phyloP scores from a whole-genome alignment of 139 green algal genomes.

The Mychonastes homosphaera region DNA sequence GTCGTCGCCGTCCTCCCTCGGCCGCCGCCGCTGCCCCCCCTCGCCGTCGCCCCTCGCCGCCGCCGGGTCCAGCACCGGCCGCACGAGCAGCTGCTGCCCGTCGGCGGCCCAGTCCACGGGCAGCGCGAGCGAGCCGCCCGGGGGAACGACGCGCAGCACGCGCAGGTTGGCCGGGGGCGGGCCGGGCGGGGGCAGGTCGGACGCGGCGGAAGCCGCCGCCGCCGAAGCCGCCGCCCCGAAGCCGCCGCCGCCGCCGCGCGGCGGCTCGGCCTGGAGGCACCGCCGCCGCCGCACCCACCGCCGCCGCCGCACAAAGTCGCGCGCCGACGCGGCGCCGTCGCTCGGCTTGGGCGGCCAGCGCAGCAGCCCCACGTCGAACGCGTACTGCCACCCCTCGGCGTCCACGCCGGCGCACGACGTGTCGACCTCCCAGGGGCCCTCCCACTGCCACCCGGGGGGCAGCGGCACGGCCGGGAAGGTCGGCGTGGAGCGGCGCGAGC shows the following conservation, averaged over 20 bases:
- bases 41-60: neutral
- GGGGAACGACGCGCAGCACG: slow-evolving; percentile 42
- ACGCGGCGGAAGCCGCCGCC: neutral
- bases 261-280: neutral
- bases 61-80: slow-evolving; percentile 14
- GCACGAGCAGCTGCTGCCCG: slow-evolving; percentile 52
- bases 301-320: slow-evolving; percentile 17
- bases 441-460: slow-evolving; percentile 62
- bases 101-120: slow-evolving; percentile 47
- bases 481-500: slow-evolving; percentile 8
- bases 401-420: slow-evolving; percentile 35
- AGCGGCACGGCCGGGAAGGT: slow-evolving; percentile 35
- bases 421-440: slow-evolving; percentile 56
- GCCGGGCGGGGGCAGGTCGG: neutral
- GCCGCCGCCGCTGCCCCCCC: neutral
- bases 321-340: slow-evolving; percentile 9
- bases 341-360: slow-evolving; percentile 18
- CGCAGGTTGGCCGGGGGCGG: neutral
- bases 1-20: neutral
- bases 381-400: slow-evolving; percentile 57
- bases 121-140: slow-evolving; percentile 47
- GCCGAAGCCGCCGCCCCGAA: neutral
- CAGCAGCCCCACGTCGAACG: slow-evolving; percentile 24
- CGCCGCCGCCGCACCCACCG: neutral
- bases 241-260: neutral